Conservation (phyloP, 805 yeast species). For the Ogataea salicorniae region DNA sequence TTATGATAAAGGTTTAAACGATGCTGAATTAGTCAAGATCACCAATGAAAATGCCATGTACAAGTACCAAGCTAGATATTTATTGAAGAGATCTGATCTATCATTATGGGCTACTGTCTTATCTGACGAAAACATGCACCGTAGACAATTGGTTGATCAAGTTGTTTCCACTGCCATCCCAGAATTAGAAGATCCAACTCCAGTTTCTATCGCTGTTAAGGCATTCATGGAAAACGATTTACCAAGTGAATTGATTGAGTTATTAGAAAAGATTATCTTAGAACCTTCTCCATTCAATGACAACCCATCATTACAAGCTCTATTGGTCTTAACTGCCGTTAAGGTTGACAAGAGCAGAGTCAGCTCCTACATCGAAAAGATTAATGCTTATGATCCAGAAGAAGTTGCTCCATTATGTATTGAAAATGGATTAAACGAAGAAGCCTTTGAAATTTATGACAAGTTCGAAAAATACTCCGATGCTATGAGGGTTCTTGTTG, state of each 20-base stretch:
- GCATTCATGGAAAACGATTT: constrained; percentile 94
- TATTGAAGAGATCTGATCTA: constrained; percentile 82
- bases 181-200: constrained; percentile 87
- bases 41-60: constrained; percentile 98
- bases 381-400: constrained; percentile 85
- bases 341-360: constrained; percentile 91
- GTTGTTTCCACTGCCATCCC: constrained; percentile 96
- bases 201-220: constrained; percentile 87
- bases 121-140: constrained; percentile 68
- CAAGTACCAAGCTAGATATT: constrained; percentile 97
- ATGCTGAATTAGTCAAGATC: constrained; percentile 80
- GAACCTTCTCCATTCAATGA: constrained; percentile 98
- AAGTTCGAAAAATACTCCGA: constrained; percentile 71
- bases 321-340: constrained; percentile 88
- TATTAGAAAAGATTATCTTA: constrained; percentile 89
- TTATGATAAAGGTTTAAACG: constrained; percentile 91
- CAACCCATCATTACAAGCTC: constrained; percentile 90
- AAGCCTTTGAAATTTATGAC: constrained; percentile 88
- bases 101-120: constrained; percentile 79
- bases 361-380: constrained; percentile 73
- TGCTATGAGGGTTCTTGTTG: constrained; percentile 88
- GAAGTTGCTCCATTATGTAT: constrained; percentile 92
- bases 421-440: constrained; percentile 84
- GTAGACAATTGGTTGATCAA: constrained; percentile 90
- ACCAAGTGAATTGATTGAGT: constrained; percentile 88